Evolutionary conservation across 345 rosid species (phyloP), one percentile per base, ranked within the genome.

Genomic region (Aegle marmelos): DNA sequence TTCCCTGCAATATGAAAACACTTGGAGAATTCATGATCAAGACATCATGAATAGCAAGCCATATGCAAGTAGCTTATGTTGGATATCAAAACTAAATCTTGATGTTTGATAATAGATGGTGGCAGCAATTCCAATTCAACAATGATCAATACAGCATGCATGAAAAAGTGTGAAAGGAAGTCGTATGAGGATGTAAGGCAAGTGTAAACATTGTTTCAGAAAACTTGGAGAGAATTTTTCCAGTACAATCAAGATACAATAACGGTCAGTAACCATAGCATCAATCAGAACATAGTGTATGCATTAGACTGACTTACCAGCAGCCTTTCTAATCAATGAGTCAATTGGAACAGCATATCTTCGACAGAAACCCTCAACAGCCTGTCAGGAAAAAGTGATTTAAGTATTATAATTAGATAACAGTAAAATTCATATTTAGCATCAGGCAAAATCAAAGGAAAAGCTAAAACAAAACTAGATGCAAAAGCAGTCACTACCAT

Each of bases 321-420:
- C 93, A 72, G 79, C 83, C 81, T 91, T 95, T 75, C 80, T 88
- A 85, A 81, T 91, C 79, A 92, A 50, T 21, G 89, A 86, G 58
- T 89, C 93, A 78, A 91, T 33, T 39, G 91, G 82, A 72, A 92
- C 87, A 70, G 86, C 87, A 83, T 92, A 87, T 88, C 96, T 90
- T 70, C 93, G 92, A 79, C 98, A 91, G 80, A 95, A 95, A 58
- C 99, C 99, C 79, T 92, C 98, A 45, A 94, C 97, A 82, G 99
- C 98, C 98, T 93, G 91, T 70, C 63, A 82, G 82, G 68, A 75
- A 82, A 82, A 31, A 76, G 59, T 56, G 76, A 76, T 8, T 24
- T 21, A 53, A 73, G 67, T 70, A 67, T 73, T 62, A 77, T 61
- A 41, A 13, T n/a, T 63, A 33, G 59, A 58, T 4, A 4, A 16